phyloP scores from a whole-genome alignment of 257 asterid genomes.

The Solanum pimpinellifolium region DNA sequence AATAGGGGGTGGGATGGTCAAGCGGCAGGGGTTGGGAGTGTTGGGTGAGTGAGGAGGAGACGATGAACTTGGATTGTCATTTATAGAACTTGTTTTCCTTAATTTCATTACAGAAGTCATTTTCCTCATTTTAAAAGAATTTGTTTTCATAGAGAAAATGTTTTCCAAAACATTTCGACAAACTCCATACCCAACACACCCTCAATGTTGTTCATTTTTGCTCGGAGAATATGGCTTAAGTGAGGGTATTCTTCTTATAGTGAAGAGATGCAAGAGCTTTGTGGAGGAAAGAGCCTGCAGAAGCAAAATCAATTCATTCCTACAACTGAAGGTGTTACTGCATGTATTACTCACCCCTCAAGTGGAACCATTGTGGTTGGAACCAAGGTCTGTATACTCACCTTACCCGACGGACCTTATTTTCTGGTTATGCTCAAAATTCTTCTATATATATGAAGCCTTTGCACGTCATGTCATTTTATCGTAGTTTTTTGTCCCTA shows the following conservation, averaged over 20 bases:
- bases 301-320: slow-evolving; percentile 42
- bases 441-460: neutral
- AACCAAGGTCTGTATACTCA: slow-evolving; percentile 47
- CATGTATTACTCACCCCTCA: slow-evolving; percentile 72
- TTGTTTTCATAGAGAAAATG: neutral
- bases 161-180: neutral
- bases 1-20: neutral
- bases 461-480: neutral
- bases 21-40: neutral
- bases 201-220: neutral
- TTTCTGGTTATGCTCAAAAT: neutral
- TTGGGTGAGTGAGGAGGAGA: neutral
- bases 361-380: slow-evolving; percentile 76
- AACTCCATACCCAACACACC: neutral
- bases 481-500: neutral
- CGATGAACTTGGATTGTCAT: neutral
- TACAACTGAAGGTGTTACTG: slow-evolving; percentile 56
- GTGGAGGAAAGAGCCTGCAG: slow-evolving; percentile 13
- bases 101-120: neutral
- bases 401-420: neutral
- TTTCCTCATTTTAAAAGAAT: neutral
- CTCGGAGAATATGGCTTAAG: neutral
- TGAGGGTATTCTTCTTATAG: slow-evolving; percentile 19
- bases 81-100: neutral
- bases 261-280: slow-evolving; percentile 31